Evolutionary conservation across 1,284 basidiomycete species (phyloP).

Genomic region (Ganoderma lucidum): DNA sequence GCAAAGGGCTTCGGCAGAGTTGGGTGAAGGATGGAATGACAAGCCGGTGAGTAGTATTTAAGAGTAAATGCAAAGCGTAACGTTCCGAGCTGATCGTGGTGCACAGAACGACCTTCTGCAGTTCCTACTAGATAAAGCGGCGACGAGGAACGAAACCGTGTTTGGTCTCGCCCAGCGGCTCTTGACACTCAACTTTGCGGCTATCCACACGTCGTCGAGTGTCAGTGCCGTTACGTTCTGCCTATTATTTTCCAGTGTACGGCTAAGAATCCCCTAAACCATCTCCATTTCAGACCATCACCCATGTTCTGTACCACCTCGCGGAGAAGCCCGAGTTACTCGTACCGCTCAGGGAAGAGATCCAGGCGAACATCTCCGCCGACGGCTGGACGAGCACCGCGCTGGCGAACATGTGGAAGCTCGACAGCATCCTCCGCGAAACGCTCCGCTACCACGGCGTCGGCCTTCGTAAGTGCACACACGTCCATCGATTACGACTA

Average conservation of each 20-base stretch:
- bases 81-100: too few relatives aligned
- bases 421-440: constrained; percentile 63
- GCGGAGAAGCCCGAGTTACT: constrained; percentile 50
- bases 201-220: constrained; percentile 2
- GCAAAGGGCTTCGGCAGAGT: not conserved
- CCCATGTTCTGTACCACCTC: constrained; percentile 49
- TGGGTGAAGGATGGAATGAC: not conserved
- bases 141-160: not conserved
- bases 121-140: not conserved
- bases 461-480: constrained; percentile 23
- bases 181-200: not conserved
- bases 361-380: constrained; percentile 17
- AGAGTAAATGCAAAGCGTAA: not conserved
- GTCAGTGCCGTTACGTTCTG: not conserved
- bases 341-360: constrained; percentile 52
- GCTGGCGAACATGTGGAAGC: constrained; percentile 52
- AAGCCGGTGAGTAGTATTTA: not conserved
- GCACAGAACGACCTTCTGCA: not conserved
- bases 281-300: constrained; percentile 45
- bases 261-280: not conserved
- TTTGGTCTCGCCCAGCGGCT: not conserved
- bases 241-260: too few relatives aligned
- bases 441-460: constrained; percentile 48
- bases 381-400: constrained; percentile 57
- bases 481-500: too few relatives aligned